These are phyloP conservation scores for Cladosporium oxysporum DNA, from an alignment of 2,329 filamentous ascomycete species.

Conservation along the genomic window DNA sequence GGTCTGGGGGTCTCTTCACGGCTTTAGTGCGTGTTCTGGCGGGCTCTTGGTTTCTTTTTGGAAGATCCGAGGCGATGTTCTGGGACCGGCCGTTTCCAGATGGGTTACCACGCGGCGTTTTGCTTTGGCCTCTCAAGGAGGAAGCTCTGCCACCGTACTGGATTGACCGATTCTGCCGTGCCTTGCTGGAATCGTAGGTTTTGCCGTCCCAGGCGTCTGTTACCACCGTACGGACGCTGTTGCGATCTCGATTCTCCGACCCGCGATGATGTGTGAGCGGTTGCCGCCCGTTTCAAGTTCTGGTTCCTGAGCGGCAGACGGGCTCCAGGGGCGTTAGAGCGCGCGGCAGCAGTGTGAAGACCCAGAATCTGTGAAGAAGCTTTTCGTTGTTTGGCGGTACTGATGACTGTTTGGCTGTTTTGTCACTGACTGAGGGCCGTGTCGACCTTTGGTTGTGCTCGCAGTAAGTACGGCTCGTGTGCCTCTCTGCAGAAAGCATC, in stretches of 20 bases:
- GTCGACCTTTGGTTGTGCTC: conserved; percentile 1
- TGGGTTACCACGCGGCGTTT: background rate
- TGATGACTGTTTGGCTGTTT: background rate
- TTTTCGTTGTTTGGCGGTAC: background rate
- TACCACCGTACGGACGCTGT: background rate
- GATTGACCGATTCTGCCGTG: background rate
- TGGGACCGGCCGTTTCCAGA: background rate
- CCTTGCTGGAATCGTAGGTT: background rate
- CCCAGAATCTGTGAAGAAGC: background rate
- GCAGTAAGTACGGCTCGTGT: conserved; percentile 1
- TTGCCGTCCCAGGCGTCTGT: background rate
- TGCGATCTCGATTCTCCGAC: background rate
- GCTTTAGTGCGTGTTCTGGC: background rate
- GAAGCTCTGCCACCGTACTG: background rate
- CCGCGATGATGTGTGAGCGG: background rate
- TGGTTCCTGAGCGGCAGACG: background rate
- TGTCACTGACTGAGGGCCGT: background rate
- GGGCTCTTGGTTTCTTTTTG: background rate
- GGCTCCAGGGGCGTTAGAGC: background rate
- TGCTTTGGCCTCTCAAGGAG: background rate
- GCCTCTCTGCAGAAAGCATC: background rate
- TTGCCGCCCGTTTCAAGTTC: background rate
- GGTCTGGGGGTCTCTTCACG: background rate
- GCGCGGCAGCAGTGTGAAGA: background rate
- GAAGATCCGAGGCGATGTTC: background rate